Evolutionary conservation across 768 basidiomycete genomes (phyloP).

Genomic region (Guyanaporus albipodus): DNA sequence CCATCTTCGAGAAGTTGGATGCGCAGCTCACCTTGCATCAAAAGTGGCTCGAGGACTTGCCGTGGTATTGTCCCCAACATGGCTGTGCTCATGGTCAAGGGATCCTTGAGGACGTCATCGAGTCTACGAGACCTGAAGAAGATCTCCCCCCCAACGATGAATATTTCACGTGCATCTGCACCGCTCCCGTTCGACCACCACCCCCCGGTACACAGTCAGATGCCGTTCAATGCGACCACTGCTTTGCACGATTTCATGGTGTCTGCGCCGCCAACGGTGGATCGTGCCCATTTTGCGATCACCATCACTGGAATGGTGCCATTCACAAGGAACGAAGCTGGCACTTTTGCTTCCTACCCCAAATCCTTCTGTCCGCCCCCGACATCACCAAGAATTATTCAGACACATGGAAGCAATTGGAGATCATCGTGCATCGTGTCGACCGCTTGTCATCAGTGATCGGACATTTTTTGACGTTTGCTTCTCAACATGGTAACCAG

Average conservation of each 20-base stretch:
- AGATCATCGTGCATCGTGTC: conserved; percentile 73
- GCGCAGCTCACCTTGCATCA: conserved; percentile 63
- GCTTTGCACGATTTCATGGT: conserved; percentile 82
- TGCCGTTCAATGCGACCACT: conserved; percentile 89
- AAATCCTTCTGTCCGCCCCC: conserved; percentile 67
- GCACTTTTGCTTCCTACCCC: conserved; percentile 78
- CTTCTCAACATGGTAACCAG: conserved; percentile 65
- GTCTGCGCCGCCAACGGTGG: conserved; percentile 84
- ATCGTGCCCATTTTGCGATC: conserved; percentile 88
- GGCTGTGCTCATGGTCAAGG: conserved; percentile 56
- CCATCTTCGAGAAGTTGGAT: conserved; percentile 69
- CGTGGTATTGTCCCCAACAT: conserved; percentile 76
- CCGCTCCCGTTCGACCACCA: conserved; percentile 71
- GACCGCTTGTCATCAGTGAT: conserved; percentile 72
- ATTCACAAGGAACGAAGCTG: conserved; percentile 79
- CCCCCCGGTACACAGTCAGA: conserved; percentile 69
- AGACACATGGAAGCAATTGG: conserved; percentile 74
- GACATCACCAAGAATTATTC: conserved; percentile 78
- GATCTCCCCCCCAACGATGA: conserved; percentile 77
- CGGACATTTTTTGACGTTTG: conserved; percentile 75
- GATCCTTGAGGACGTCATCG: conserved; percentile 72
- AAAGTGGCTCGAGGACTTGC: conserved; percentile 69
- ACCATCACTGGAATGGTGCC: conserved; percentile 87
- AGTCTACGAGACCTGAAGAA: conserved; percentile 70
- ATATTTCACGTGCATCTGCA: conserved; percentile 84